These are phyloP conservation scores for Crucibulum laeve DNA, from an alignment of 768 basidiomycete genomes.

Conservation along the genomic window DNA sequence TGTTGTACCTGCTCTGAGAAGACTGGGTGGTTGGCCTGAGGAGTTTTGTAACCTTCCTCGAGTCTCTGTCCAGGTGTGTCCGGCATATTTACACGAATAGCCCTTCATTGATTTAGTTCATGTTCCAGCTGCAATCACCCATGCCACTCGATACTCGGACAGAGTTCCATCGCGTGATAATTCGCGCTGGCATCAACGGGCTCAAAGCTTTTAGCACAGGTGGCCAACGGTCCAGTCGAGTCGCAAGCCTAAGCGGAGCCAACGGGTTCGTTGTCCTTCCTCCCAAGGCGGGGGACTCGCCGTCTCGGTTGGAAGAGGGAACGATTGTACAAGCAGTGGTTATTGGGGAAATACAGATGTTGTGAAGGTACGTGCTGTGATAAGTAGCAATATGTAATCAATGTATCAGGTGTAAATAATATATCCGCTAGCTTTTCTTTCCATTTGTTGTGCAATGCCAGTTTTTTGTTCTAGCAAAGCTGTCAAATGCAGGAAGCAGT, in stretches of 20 bases:
- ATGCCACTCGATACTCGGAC: conserved; percentile 71
- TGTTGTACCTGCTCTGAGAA: conserved; percentile 75
- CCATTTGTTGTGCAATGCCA: too few species aligned
- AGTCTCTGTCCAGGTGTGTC: conserved; percentile 57
- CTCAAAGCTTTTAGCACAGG: conserved; percentile 77
- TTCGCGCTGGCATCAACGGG: conserved; percentile 40
- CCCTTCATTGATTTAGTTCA: neutral
- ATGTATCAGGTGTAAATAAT: too few species aligned
- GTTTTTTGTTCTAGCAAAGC: too few species aligned
- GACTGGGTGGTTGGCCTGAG: conserved; percentile 63
- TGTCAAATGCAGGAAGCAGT: too few species aligned
- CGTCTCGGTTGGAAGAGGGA: conserved; percentile 44
- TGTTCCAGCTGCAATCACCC: conserved; percentile 44
- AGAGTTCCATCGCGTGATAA: conserved; percentile 79
- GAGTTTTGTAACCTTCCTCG: conserved; percentile 53
- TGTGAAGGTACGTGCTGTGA: neutral
- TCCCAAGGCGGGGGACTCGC: conserved; percentile 24
- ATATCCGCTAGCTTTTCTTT: too few species aligned
- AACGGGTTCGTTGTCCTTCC: conserved; percentile 78
- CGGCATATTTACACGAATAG: neutral
- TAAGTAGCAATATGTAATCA: too few species aligned
- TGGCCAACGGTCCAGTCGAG: conserved; percentile 80
- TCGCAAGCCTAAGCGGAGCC: conserved; percentile 75
- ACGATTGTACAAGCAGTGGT: conserved; percentile 55
- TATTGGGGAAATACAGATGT: conserved; percentile 57